Base-by-base conservation (phyloP, 2,329 filamentous ascomycete genomes). In the Botrytis byssoidea region DNA sequence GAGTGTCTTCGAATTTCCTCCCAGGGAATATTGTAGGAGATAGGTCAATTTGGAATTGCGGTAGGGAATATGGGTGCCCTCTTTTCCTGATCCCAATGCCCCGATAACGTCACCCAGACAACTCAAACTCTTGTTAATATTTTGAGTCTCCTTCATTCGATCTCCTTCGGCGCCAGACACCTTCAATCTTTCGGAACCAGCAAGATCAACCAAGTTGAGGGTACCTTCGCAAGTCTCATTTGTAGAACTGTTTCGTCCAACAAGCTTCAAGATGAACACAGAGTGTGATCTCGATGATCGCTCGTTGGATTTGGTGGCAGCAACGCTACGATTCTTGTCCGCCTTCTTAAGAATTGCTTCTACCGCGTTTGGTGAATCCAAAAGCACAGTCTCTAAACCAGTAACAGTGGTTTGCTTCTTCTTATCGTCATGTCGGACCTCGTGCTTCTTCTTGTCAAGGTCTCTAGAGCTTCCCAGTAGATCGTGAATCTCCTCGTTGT, bases 31-130 rank as follows among this genome's bases (percentile, higher is more conserved):
- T 88, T 98, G 94, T 55, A 99, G 88, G 65, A 99, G 87, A 81
- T 98, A 97, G 14, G 96, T 99, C 77, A 99, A 87, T 88, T 98
- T 98, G 78, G 93, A 97, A 84, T 98, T 98, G 72, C 96, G 88
- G 84, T 98, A 99, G 1, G 96, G 96, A 63, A 99, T 89, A 80
- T 98, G 95, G 9, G 88, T 88, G 37, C 88, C 89, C 77, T 91
- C 90, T 73, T 92, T 93, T 46, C 93, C 93, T 76, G 91, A 90
- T 22, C 95, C 95, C n/a, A 99, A 87, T 0, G 94, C 94, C 67
- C 93, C 93, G 80, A 99, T 97, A 42, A 99, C 96, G 82, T 98
- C 95, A 9, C 96, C 94, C 4, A 99, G 85, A 79, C 94, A 97
- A 79, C 93, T 94, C 78, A 99, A 85, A 78, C 92, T 96, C 85